phyloP scores from a whole-genome alignment of 148 eudicot genomes.

The Vaccinium myrtillus region DNA sequence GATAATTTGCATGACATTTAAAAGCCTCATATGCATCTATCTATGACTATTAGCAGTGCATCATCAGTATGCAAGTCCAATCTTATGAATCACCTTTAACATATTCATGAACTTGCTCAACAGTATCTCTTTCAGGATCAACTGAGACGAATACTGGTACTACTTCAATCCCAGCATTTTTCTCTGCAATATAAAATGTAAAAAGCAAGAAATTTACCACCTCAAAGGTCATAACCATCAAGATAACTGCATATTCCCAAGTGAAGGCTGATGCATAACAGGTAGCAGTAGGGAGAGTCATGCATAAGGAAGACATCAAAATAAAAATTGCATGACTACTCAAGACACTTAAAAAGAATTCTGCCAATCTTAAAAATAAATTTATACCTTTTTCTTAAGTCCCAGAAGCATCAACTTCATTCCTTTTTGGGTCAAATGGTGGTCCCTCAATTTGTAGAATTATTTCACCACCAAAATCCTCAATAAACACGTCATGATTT shows the following conservation, averaged over 20 bases:
- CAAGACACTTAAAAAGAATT: background rate
- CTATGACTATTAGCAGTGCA: background rate
- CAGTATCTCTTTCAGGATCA: conserved; percentile 97
- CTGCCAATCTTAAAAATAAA: background rate
- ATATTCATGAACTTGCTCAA: conserved; percentile 92
- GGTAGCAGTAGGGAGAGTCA: background rate
- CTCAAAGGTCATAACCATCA: background rate
- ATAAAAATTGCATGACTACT: background rate
- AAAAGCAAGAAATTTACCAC: background rate
- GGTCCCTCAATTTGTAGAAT: background rate
- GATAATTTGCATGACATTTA: conserved; percentile 1
- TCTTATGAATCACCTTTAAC: conserved; percentile 55
- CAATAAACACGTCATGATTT: background rate
- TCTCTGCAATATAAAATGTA: conserved; percentile 46
- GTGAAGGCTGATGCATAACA: background rate
- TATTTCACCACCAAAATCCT: background rate
- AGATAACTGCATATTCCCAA: background rate
- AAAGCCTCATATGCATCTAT: background rate
- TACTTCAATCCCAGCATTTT: conserved; percentile 64
- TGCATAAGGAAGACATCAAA: background rate
- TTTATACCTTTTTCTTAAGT: background rate
- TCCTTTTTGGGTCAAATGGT: background rate
- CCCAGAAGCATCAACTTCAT: background rate
- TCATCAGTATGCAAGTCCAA: background rate
- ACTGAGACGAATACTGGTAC: conserved; percentile 90